Conservation (phyloP, 129 eudicot genomes). For the Saussurea involucrata region DNA sequence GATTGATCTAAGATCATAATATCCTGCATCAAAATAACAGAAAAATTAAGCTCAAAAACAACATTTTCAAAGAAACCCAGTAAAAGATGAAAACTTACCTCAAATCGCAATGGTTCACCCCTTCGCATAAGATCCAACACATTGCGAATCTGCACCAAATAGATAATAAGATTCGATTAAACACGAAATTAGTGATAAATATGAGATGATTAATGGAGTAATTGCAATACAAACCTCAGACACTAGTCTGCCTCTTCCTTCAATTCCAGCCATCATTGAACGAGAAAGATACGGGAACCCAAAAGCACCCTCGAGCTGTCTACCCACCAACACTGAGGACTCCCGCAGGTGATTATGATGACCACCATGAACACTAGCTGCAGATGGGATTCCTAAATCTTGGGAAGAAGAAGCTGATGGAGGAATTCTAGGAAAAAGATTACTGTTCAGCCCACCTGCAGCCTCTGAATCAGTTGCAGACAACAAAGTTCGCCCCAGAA, state of each 20-base stretch:
- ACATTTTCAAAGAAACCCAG: neutral
- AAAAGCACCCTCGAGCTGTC: constrained; percentile 55
- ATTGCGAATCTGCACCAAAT: constrained; percentile 65
- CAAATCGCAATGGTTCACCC: constrained; percentile 85
- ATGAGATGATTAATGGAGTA: neutral
- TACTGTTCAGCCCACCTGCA: constrained; percentile 31
- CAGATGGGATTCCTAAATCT: constrained; percentile 45
- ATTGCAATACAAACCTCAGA: constrained; percentile 61
- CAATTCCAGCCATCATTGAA: constrained; percentile 58
- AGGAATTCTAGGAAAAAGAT: constrained; percentile 22
- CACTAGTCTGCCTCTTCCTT: constrained; percentile 84
- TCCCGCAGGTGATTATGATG: constrained; percentile 46
- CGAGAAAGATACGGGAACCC: constrained; percentile 61
- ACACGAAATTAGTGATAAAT: neutral
- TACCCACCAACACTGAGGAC: constrained; percentile 41
- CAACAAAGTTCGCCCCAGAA: constrained; percentile 53
- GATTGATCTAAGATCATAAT: constrained; percentile 83
- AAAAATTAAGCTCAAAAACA: neutral
- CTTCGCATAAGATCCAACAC: constrained; percentile 86
- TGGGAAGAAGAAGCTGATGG: constrained; percentile 29
- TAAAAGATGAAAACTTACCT: constrained; percentile 48
- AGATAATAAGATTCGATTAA: too few species aligned
- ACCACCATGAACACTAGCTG: constrained; percentile 33
- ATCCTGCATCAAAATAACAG: constrained; percentile 40
- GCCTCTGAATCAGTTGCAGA: constrained; percentile 50